Evolutionary conservation across 2,329 filamentous ascomycete genomes (phyloP), one percentile per base, ranked within the genome.

Genomic region (Verticillium zaregamsianum): DNA sequence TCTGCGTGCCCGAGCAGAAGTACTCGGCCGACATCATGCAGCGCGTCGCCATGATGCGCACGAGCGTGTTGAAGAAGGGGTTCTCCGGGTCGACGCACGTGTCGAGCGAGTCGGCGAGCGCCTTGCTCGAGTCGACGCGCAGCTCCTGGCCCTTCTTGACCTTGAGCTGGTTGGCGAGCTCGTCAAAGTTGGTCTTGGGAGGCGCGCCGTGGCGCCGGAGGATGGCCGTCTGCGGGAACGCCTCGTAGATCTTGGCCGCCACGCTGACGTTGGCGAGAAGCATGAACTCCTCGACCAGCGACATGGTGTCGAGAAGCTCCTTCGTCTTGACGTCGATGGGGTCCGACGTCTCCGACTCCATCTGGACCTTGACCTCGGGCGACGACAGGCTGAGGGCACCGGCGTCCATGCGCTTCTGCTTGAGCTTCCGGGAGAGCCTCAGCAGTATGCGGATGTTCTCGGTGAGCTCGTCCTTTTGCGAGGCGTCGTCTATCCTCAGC

Each of bases 1-100:
- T 87, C 74, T 97, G 93, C 7, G 93, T 93, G 63, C 95, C 95
- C 0, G 94, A 91, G 78, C 91, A 95, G 78, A 99, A 99, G 79
- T 99, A 99, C 77, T 99, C 95, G 65, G 95, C 95, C 60, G 92
- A 95, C 83, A 97, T 97, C 95, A 99, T 99, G 84, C 95, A 99
- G 25, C 95, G 90, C 9, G 95, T 99, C 11, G 95, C 95, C 80
- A 99, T 91, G 77, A 99, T 97, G 73, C 95, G 92, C 68, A 99
- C 90, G 28, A 99, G 87, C 2, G 94, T 99, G 83, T 99, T 99
- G 85, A 99, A 98, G 81, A 97, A 99, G 32, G 94, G 92, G 69
- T 98, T 91, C 11, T 80, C 73, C 0, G 87, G 77, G 71, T 97
- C 93, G 57, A 90, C 82, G 73, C 95, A 99, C 37, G 78, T 80